Evolutionary conservation across 768 basidiomycete species (phyloP).

Genomic region (Boletales sp.): DNA sequence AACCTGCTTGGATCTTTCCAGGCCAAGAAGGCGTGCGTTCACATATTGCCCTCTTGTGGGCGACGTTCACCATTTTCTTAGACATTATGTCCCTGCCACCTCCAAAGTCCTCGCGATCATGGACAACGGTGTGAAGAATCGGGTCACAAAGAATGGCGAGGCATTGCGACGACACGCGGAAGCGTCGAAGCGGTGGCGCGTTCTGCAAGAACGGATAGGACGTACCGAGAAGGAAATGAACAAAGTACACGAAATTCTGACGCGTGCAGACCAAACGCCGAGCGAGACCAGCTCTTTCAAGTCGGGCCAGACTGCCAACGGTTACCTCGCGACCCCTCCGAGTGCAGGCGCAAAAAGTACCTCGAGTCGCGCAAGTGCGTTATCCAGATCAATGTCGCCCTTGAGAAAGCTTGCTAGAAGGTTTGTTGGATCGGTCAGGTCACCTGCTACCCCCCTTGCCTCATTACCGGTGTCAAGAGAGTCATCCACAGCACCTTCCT

Average conservation of each 20-base stretch:
- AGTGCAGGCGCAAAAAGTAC: constrained; percentile 43
- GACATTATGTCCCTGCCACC: constrained; percentile 93
- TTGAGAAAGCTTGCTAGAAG: constrained; percentile 74
- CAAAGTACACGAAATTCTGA: constrained; percentile 55
- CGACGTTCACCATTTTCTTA: constrained; percentile 30
- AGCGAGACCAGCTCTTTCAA: constrained; percentile 72
- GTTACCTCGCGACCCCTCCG: constrained; percentile 64
- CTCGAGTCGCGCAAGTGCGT: constrained; percentile 37
- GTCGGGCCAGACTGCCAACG: constrained; percentile 55
- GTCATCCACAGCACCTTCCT: constrained; percentile 38
- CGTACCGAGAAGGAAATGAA: constrained; percentile 85
- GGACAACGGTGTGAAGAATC: constrained; percentile 89
- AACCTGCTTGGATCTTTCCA: constrained; percentile 72
- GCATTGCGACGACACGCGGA: constrained; percentile 87
- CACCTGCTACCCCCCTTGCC: constrained; percentile 39
- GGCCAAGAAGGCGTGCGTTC: constrained; percentile 79
- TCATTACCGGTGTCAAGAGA: constrained; percentile 46
- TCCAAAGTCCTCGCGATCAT: constrained; percentile 91
- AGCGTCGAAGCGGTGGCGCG: constrained; percentile 82
- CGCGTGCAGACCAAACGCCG: constrained; percentile 45
- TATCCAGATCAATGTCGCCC: constrained; percentile 79
- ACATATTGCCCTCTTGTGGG: constrained; percentile 4
- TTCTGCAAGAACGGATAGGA: constrained; percentile 72
- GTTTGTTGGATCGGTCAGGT: constrained; percentile 49
- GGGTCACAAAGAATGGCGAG: constrained; percentile 96